Base-by-base conservation (phyloP, 108 stramenopile species). In the Craspedostauros australis region DNA sequence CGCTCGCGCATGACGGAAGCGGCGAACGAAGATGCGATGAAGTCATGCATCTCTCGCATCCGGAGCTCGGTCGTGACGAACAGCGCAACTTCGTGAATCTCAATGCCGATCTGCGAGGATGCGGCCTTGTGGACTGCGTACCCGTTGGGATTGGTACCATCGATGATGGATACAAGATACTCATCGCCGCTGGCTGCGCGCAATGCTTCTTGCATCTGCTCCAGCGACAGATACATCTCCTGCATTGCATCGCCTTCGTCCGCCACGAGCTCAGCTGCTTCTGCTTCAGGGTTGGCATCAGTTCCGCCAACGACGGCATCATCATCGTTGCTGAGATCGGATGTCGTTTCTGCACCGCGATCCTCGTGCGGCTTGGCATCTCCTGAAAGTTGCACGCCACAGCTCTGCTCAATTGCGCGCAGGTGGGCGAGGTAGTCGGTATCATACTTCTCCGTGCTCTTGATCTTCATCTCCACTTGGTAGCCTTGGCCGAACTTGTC, bases 21-120 rank as follows among this genome's bases (percentile, higher is more conserved):
- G 2, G 77, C 53, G 50, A 83, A 91, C 3, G 50, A 37, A 5
- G 27, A 42, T 15, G 55, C 56, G 32, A 91, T 56, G 50, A 82
- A 84, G 6, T 62, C 60, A n/a, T 66, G 33, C 20, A 91, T 25
- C 6, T 51, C 27, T 32, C 69, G 70, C 63, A 91, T 65, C 12
- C 83, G 76, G 28, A 85, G 51, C 65, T 91, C 90, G 21, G 51
- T 66, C 4, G 66, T 47, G 29, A 69, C 79, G 46, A 86, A 85
- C 16, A 44, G 57, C 8, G 84, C 85, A 21, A 91, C 28, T 16
- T 76, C 77, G 14, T 73, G 62, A 12, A 83, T 46, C 3, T 57
- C 20, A 14, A 75, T 54, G 24, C 82, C 81, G 8, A 37, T 53
- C 11, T 50, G 45, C 41, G 83, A 80, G 7, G 55, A 53, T 12